Base-by-base conservation (phyloP, 805 yeast species). In the Sungouiozyma intestinalis region DNA sequence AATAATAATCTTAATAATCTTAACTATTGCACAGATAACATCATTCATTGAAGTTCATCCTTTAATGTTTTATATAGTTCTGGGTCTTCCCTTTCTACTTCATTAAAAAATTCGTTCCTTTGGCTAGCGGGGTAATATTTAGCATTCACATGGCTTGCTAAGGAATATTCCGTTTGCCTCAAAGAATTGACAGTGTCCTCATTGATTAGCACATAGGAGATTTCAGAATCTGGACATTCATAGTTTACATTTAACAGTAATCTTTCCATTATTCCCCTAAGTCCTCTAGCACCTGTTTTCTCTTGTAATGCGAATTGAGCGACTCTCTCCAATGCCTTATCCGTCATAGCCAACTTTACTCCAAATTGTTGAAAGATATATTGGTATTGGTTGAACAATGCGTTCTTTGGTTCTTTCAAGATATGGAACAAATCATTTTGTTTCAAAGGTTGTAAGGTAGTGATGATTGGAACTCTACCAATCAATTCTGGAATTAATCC, bases 211-310 rank as follows among this genome's bases (percentile, higher is more conserved):
- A 75, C 79, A 52, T 66, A 74, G 16, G 69, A 57, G 7, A 73
- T 64, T 0, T 76, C 73, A 18, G 78, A 71, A n/a, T 71, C 77
- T 0, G 81, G 81, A 49, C 78, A 72, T 38, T 76, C 81, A 53
- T 69, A 76, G 51, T 76, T 76, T 4, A 74, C 75, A 36, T 67
- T 65, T 15, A 75, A 54, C 17, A 76, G 52, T 15, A 75, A 44
- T 42, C 73, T 66, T 44, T 75, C 81, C 69, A 77, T 63, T 4
- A 75, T 71, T 1, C 75, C 71, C 48, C 79, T 62, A 21, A 77
- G 52, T 0, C 81, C 81, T 50, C 82, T 64, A 0, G 81, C 82
- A 24, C 82, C 82, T 0, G 80, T 76, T 3, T 77, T 77, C 46
- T 72, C 76, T 20, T 60, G 56, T 29, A 73, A 49, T 0, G 81